phyloP scores from a whole-genome alignment of 768 basidiomycete species.

The Mycena galericulata region DNA sequence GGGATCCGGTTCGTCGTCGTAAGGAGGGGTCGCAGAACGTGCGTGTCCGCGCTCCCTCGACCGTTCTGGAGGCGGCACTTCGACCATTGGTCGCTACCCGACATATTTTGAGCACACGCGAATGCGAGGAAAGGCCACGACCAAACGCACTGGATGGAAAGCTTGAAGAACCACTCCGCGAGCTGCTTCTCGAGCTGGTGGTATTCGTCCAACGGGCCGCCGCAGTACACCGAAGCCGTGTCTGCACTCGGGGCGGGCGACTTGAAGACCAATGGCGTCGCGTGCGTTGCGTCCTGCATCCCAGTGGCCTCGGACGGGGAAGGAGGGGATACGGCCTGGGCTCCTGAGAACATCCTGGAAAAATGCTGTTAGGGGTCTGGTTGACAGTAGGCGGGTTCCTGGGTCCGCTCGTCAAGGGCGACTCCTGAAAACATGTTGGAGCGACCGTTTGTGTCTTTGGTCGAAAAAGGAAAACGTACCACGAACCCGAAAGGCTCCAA shows the following conservation, averaged over 20 bases:
- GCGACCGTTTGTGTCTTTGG: too few species aligned
- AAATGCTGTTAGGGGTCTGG: background rate
- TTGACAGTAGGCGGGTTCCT: background rate
- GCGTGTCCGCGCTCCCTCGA: slow-evolving; percentile 8
- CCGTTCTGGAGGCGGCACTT: slow-evolving; percentile 27
- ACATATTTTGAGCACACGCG: background rate
- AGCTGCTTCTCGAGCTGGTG: slow-evolving; percentile 22
- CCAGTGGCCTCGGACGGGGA: background rate
- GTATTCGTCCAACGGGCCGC: slow-evolving; percentile 15
- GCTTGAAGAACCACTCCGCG: slow-evolving; percentile 22
- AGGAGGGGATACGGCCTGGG: too few species aligned
- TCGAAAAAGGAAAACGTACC: too few species aligned
- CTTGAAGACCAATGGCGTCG: slow-evolving; percentile 14
- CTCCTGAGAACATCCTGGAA: background rate
- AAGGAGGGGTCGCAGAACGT: slow-evolving; percentile 26
- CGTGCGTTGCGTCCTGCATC: slow-evolving; percentile 19
- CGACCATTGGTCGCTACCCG: slow-evolving; percentile 25
- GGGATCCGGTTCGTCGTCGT: slow-evolving; percentile 19
- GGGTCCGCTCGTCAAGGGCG: background rate
- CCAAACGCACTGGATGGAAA: slow-evolving; percentile 19
- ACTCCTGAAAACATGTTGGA: too few species aligned
- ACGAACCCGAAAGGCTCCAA: too few species aligned
- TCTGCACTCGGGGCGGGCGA: background rate
- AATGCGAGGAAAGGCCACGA: background rate
- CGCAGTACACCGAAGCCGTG: background rate